Evolutionary conservation across 2,329 filamentous ascomycete species (phyloP), one percentile per base, ranked within the genome.

Genomic region (Talaromyces sp.): DNA sequence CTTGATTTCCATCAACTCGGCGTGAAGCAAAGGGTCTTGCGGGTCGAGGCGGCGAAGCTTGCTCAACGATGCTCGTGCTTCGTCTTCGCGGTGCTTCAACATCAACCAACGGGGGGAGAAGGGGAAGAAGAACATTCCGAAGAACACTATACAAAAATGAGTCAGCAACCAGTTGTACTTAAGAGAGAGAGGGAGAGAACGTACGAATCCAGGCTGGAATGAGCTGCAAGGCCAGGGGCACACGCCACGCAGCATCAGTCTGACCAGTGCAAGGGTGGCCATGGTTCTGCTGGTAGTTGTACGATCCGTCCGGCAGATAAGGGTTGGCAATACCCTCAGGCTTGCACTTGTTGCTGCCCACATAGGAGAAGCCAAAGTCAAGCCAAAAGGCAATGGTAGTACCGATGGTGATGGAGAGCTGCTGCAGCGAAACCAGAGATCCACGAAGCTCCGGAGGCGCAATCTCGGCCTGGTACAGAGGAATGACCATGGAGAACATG

Each of bases 1-100:
- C 70, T 89, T 88, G 75, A 92, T 91, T 71, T 92, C 89, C 31
- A 90, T 80, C 68, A 87, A 90, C 67, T 91, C 89, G 2, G 90
- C 79, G 64, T 88, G 81, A 51, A 91, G 46, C 17, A 61, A 48
- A 54, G 59, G 59, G 38, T 61, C 59, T 3, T 61, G 48, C 7
- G 59, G 55, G 24, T 61, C 59, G 21, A 61, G 55, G 8, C 59
- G 59, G 50, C 59, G 59, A 21, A 61, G 59, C 56, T 43, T 61
- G 59, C 59, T 61, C 11, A 61, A 50, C 11, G 59, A 35, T n/a
- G 7, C 2, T 31, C 56, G 56, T 3, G 60, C 60, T 54, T 84
- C 81, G 6, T 80, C 71, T 50, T 83, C 75, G 3, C 78, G 74
- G 21, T 75, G 76, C 58, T 77, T 69, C 51, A 75, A 76, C 5